Evolutionary conservation across 768 basidiomycete genomes (phyloP).

Genomic region (Tricholoma bakamatsutake): DNA sequence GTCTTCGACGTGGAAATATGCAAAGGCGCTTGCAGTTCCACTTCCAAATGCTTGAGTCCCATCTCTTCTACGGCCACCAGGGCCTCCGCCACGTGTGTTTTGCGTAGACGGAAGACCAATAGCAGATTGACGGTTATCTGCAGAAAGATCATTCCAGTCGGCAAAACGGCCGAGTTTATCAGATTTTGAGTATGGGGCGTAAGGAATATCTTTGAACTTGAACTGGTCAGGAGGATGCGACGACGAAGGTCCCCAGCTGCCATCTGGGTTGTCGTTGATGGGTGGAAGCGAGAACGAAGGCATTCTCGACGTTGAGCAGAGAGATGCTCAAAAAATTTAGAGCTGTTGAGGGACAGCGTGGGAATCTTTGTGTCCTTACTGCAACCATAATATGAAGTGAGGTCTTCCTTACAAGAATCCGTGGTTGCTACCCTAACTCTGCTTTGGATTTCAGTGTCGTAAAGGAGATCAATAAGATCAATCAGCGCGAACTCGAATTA

Average conservation of each 20-base stretch:
- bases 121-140: constrained; percentile 55
- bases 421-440: constrained; percentile 5
- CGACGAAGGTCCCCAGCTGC: constrained; percentile 87
- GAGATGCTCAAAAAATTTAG: constrained; percentile 23
- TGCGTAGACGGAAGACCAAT: constrained; percentile 42
- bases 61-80: constrained; percentile 62
- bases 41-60: constrained; percentile 86
- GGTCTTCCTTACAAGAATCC: constrained; percentile 20
- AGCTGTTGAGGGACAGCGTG: constrained; percentile 23
- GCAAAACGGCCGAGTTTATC: constrained; percentile 98
- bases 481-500: constrained; percentile 81
- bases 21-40: constrained; percentile 85
- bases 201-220: constrained; percentile 98
- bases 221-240: constrained; percentile 82
- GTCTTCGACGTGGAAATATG: constrained; percentile 97
- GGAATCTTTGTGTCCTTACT: constrained; percentile 26
- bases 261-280: constrained; percentile 89
- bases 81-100: constrained; percentile 41
- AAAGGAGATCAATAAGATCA: constrained; percentile 90
- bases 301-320: constrained; percentile 34
- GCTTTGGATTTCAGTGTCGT: constrained; percentile 58
- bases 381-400: constrained; percentile 60
- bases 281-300: constrained; percentile 81
- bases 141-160: constrained; percentile 87
- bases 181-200: constrained; percentile 97